phyloP scores from a whole-genome alignment of 441 rosid species.

The Populus trichocarpa region DNA sequence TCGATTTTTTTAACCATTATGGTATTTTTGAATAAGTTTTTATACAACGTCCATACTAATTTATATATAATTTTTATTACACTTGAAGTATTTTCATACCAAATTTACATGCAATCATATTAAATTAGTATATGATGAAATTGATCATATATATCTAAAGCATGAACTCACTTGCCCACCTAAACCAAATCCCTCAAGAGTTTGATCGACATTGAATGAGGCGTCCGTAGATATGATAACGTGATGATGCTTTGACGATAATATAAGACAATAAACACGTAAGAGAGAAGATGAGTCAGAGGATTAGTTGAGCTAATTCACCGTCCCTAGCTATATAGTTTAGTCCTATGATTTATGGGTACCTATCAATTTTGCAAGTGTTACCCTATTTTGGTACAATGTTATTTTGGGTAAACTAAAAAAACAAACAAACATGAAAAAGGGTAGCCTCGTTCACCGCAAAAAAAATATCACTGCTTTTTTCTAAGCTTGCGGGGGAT shows the following conservation, averaged over 20 bases:
- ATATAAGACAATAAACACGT: not conserved
- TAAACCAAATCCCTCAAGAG: too few relatives aligned
- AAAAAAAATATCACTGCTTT: conserved; percentile 6
- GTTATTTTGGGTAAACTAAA: conserved; percentile 6
- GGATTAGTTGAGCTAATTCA: conserved; percentile 46
- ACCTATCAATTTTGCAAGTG: not conserved
- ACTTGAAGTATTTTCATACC: too few relatives aligned
- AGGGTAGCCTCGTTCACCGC: conserved; percentile 32
- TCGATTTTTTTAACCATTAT: too few relatives aligned
- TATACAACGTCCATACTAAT: too few relatives aligned
- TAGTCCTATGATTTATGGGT: not conserved
- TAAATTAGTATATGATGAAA: too few relatives aligned
- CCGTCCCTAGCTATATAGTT: conserved; percentile 22
- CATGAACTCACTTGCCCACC: too few relatives aligned
- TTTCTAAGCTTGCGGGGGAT: conserved; percentile 33
- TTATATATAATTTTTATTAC: too few relatives aligned
- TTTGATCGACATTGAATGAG: too few relatives aligned
- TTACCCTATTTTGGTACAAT: not conserved
- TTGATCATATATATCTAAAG: too few relatives aligned
- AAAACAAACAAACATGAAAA: conserved; percentile 14
- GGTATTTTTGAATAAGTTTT: too few relatives aligned
- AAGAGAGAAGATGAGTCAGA: conserved; percentile 18
- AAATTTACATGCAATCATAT: too few relatives aligned
- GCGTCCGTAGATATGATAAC: not conserved
- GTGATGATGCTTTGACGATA: conserved; percentile 6